phyloP scores from a whole-genome alignment of 176 grass and related monocot species.

The Chrysopogon serrulatus region DNA sequence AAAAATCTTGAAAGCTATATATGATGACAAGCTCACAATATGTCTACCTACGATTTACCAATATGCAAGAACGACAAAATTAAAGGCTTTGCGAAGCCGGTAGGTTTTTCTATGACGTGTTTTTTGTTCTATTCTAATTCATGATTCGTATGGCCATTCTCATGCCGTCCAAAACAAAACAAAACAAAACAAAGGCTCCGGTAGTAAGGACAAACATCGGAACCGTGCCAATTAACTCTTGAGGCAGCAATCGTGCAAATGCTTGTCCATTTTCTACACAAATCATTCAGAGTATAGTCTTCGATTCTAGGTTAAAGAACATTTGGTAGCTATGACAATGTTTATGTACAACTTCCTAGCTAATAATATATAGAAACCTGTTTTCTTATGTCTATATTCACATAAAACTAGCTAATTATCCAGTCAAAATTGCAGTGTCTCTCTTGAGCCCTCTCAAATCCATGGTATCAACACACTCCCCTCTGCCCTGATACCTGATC shows the following conservation, averaged over 20 bases:
- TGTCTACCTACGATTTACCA: neutral
- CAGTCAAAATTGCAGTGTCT: neutral
- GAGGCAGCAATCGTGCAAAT: neutral
- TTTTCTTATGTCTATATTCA: neutral
- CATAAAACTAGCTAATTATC: neutral
- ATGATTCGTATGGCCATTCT: neutral
- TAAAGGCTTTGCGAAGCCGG: no score
- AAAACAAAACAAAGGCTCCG: neutral
- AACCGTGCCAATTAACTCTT: neutral
- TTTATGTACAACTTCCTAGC: neutral
- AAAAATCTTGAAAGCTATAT: no score
- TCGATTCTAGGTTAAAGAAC: neutral
- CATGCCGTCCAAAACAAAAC: neutral
- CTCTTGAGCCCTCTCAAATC: conserved; percentile 48
- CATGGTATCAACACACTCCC: conserved; percentile 34
- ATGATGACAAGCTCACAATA: neutral
- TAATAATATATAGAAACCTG: neutral
- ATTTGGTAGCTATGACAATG: neutral
- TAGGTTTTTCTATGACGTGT: neutral
- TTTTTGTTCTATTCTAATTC: neutral
- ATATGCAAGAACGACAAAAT: neutral
- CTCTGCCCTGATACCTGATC: conserved; percentile 13
- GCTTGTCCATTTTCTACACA: neutral
- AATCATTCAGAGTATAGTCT: neutral
- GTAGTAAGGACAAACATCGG: neutral